A percentile compares a stretch with the other conserved stretches of the same genome.
Conservation (phyloP, 164 flowering plant genomes). For the Vitis riparia region DNA sequence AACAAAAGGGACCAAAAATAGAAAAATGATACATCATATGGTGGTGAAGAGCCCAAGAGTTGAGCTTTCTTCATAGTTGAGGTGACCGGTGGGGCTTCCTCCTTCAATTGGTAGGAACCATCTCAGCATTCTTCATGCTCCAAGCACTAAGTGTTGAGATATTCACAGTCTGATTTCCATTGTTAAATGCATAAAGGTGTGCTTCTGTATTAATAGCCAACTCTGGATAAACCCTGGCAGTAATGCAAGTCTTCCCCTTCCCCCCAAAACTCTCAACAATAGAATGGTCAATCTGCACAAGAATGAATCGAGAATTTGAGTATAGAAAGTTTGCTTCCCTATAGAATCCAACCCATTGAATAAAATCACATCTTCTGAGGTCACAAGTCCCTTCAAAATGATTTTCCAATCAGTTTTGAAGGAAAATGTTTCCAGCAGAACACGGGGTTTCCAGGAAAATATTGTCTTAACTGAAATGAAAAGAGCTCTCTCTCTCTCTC, state of each 20-base stretch:
- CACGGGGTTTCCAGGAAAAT: too few species aligned
- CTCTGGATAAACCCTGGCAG: conserved; percentile 52
- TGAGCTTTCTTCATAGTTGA: neutral
- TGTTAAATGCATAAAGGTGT: conserved; percentile 40
- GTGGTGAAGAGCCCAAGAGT: too few species aligned
- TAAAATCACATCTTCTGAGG: too few species aligned
- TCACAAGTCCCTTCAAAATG: too few species aligned
- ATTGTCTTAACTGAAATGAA: too few species aligned
- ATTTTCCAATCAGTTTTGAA: too few species aligned
- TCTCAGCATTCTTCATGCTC: conserved; percentile 39
- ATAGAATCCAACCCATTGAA: too few species aligned
- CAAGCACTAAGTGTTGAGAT: conserved; percentile 40
- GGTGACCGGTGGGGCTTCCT: neutral
- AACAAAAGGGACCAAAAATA: too few species aligned
- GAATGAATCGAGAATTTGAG: neutral
- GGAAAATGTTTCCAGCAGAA: too few species aligned
- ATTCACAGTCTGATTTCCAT: conserved; percentile 28
- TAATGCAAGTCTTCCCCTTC: conserved; percentile 46
- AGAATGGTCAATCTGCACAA: conserved; percentile 55
- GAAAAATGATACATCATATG: too few species aligned
- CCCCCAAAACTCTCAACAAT: conserved; percentile 58
- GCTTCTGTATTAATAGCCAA: conserved; percentile 31
- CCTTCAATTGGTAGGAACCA: conserved; percentile 5
- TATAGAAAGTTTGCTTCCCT: too few species aligned
- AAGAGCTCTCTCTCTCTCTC: too few species aligned